These are phyloP conservation scores for Psidium guajava DNA, from an alignment of 345 rosid genomes.

Conservation along the genomic window DNA sequence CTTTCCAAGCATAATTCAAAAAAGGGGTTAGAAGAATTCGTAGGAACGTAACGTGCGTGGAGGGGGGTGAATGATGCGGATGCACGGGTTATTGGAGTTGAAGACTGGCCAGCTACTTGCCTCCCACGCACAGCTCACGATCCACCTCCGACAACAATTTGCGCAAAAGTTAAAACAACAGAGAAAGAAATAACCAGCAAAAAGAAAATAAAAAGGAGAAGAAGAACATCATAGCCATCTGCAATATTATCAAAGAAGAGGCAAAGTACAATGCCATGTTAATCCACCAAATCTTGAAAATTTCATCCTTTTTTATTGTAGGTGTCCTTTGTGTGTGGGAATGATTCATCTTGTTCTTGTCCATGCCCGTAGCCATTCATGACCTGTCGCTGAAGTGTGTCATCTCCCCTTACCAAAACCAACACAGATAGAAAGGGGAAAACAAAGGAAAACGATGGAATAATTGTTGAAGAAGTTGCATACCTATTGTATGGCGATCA, in stretches of 20 bases:
- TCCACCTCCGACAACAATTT: background rate
- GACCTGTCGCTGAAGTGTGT: background rate
- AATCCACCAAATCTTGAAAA: background rate
- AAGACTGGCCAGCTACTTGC: background rate
- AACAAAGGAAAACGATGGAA: background rate
- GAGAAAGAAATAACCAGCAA: background rate
- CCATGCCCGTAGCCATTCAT: background rate
- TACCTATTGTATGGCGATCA: no score
- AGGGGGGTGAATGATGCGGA: background rate
- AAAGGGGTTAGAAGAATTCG: background rate
- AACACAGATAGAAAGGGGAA: background rate
- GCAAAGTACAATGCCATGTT: background rate
- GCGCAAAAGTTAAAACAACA: background rate
- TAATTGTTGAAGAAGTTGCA: no score
- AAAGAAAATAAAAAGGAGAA: background rate
- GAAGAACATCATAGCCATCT: background rate
- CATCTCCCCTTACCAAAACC: background rate
- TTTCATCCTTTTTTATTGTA: background rate
- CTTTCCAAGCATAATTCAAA: background rate
- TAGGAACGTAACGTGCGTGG: background rate
- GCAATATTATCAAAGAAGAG: background rate
- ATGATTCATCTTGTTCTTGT: background rate
- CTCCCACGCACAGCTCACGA: background rate
- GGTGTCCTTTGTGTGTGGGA: constrained; percentile 16
- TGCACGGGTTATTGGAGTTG: background rate